phyloP scores from a whole-genome alignment of 345 rosid species.

The Populus deltoides region DNA sequence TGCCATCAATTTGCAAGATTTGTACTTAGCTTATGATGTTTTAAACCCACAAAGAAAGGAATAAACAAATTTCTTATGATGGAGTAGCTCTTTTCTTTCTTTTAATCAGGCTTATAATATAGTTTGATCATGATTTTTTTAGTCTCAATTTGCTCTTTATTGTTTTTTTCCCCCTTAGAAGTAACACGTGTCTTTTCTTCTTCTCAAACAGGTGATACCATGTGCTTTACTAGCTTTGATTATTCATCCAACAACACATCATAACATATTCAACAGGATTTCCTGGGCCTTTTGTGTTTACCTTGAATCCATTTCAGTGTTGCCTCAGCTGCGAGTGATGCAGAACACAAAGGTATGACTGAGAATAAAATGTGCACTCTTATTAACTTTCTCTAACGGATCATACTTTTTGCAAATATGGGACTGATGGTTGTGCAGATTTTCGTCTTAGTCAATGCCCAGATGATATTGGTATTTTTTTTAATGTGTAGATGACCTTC shows the following conservation, averaged over 20 bases:
- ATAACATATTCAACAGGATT: slow-evolving; percentile 23
- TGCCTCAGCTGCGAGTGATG: slow-evolving; percentile 35
- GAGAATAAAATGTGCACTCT: not conserved
- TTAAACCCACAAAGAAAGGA: not conserved
- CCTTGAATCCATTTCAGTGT: slow-evolving; percentile 31
- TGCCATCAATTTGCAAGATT: not conserved
- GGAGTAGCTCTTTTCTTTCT: no score
- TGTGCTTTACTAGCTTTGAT: slow-evolving; percentile 25
- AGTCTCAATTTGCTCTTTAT: no score
- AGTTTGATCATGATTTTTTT: not conserved
- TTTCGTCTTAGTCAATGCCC: not conserved
- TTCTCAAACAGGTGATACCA: slow-evolving; percentile 22
- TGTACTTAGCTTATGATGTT: not conserved
- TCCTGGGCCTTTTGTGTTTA: slow-evolving; percentile 34
- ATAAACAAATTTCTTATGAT: not conserved
- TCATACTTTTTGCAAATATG: not conserved
- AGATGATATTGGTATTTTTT: not conserved
- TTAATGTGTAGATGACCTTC: not conserved
- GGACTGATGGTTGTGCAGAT: not conserved
- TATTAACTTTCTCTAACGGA: not conserved
- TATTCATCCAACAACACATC: slow-evolving; percentile 25
- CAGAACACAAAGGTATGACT: slow-evolving; percentile 29
- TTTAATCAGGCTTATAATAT: not conserved
- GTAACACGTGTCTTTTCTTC: not conserved
- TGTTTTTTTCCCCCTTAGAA: not conserved